Base-by-base conservation (phyloP, 345 rosid genomes). In the Kandelia obovata region DNA sequence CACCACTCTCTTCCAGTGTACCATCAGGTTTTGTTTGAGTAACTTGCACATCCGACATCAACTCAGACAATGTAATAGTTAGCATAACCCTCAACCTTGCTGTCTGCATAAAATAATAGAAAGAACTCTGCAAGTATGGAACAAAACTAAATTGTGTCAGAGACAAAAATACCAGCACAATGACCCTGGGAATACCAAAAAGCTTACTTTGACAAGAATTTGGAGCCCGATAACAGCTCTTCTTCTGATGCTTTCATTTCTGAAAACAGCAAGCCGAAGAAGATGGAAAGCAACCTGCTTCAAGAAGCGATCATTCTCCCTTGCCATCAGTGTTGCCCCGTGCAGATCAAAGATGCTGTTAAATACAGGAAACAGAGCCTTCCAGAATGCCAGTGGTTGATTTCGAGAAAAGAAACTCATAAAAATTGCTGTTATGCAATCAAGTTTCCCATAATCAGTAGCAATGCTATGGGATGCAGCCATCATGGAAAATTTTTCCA, bases 241-340 rank as follows among this genome's bases (percentile, higher is more conserved):
- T 89, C 76, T 95, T 82, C 96, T 86, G 72, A 95, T 80, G 75
- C 86, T 95, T 64, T 87, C 98, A 81, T 95, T 95, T 74, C 97
- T 87, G 82, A 92, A 95, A 80, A 95, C 96, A 37, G 83, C 93
- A 73, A 95, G 96, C 58, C 99, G 88, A 75, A 95, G 97, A 71
- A 95, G 98, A 78, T 95, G 98, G 78, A 95, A 92, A 64, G 98
- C 94, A 61, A 88, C 89, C 81, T 95, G 99, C 83, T 95, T 95
- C 78, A 95, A 79, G 87, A 95, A 95, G 53, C 99, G 96, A 75
- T 95, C 99, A 64, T 95, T 95, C 83, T 95, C 99, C 88, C 99
- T 90, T 46, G 99, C 91, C 92, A 95, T 92, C 60, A 95, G 80
- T 57, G 92, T 95, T 66, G 93, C 93, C 67, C 98, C 99, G 77